These are phyloP conservation scores for Fraxinus ornus DNA, from an alignment of 305 asterid species.

Conservation along the genomic window DNA sequence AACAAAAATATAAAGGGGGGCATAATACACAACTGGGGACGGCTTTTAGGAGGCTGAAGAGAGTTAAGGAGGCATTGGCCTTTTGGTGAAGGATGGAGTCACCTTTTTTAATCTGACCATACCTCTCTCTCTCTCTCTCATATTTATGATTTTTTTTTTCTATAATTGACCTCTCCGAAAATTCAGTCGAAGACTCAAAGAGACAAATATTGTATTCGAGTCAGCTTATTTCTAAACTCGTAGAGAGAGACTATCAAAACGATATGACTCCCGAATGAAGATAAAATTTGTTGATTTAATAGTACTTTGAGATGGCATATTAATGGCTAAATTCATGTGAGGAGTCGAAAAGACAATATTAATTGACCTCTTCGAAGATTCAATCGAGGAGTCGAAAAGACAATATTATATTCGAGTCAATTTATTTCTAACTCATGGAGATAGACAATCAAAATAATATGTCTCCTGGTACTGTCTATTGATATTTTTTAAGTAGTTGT, in stretches of 20 bases:
- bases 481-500: background rate
- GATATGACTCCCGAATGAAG: too few relatives aligned
- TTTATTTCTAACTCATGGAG: background rate
- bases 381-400: background rate
- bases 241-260: too few relatives aligned
- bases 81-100: constrained; percentile 46
- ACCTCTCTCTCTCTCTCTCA: background rate
- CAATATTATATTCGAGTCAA: background rate
- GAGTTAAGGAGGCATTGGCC: constrained; percentile 39
- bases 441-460: too few relatives aligned
- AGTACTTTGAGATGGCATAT: too few relatives aligned
- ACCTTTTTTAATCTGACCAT: constrained; percentile 29
- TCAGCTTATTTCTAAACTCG: too few relatives aligned
- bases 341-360: too few relatives aligned
- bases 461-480: background rate
- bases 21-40: constrained; percentile 43
- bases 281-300: too few relatives aligned
- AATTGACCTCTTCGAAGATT: background rate
- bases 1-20: constrained; percentile 43
- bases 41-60: constrained; percentile 41
- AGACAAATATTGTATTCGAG: too few relatives aligned
- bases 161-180: background rate
- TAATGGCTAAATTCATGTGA: too few relatives aligned
- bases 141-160: background rate
- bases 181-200: too few relatives aligned